Evolutionary conservation across 2,329 filamentous ascomycete species (phyloP).

Genomic region (Nigrograna mackinnonii): DNA sequence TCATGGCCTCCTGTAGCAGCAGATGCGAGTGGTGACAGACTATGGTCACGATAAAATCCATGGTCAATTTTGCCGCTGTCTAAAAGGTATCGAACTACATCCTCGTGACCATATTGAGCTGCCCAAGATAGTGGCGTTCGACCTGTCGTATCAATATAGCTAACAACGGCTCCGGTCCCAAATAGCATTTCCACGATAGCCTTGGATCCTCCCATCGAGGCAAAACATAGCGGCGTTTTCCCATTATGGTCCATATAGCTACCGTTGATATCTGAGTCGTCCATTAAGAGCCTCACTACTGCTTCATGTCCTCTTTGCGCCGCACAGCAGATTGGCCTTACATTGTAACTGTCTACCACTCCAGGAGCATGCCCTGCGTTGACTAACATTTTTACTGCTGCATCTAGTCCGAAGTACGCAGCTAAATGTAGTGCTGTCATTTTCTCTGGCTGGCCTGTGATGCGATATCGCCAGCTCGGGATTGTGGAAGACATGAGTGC

Average conservation of each 20-base stretch:
- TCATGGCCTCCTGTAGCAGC: not conserved
- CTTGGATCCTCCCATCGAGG: not conserved
- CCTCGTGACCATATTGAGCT: not conserved
- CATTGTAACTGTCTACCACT: not conserved
- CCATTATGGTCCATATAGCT: not conserved
- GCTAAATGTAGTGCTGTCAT: not conserved
- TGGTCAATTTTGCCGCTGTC: not conserved
- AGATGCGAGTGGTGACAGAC: not conserved
- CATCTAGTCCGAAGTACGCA: not conserved
- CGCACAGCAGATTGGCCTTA: not conserved
- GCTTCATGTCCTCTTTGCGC: not conserved
- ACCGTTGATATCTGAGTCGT: not conserved
- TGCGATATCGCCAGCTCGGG: too few species aligned
- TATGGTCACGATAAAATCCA: not conserved
- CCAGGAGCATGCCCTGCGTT: too few species aligned
- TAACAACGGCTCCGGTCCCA: not conserved
- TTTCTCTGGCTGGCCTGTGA: too few species aligned
- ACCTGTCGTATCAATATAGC: not conserved
- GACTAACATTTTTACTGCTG: too few species aligned
- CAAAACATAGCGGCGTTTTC: not conserved
- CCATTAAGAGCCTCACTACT: not conserved
- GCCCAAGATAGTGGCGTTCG: not conserved
- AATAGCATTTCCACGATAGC: not conserved
- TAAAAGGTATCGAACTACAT: not conserved
- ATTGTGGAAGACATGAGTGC: not conserved